These are phyloP conservation scores for Coniella lustricola DNA, from an alignment of 2,329 filamentous ascomycete genomes.

Conservation along the genomic window DNA sequence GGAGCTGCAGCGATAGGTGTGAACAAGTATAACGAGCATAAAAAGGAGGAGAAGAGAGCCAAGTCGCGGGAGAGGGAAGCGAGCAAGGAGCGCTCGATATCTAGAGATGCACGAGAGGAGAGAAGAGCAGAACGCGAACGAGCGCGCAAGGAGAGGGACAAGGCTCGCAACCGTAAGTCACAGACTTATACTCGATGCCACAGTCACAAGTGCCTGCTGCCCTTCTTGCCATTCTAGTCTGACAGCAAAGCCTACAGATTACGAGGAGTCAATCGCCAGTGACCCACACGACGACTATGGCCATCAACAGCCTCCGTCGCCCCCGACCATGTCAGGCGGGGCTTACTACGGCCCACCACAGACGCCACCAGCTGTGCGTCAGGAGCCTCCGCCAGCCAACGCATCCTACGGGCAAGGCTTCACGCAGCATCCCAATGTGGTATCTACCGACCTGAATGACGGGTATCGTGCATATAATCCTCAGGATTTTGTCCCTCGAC, in stretches of 20 bases:
- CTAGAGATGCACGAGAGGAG: conserved; percentile 24
- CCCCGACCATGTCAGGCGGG: conserved; percentile 45
- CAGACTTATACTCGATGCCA: background rate
- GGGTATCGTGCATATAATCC: conserved; percentile 34
- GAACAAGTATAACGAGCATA: conserved; percentile 49
- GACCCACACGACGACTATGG: conserved; percentile 31
- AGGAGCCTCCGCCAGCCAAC: conserved; percentile 1
- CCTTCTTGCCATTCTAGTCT: background rate
- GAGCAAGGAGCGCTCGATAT: conserved; percentile 30
- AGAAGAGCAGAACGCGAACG: conserved; percentile 21
- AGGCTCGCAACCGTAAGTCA: conserved; percentile 29
- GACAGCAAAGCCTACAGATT: conserved; percentile 21
- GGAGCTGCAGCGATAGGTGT: conserved; percentile 57
- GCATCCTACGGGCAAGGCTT: conserved; percentile 22
- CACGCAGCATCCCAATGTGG: conserved; percentile 31
- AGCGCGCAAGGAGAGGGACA: conserved; percentile 29
- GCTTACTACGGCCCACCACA: conserved; percentile 36
- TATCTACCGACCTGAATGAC: conserved; percentile 27
- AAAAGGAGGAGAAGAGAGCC: conserved; percentile 33
- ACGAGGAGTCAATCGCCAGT: conserved; percentile 29
- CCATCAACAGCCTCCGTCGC: conserved; percentile 33
- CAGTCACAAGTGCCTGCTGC: background rate
- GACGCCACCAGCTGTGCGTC: conserved; percentile 1
- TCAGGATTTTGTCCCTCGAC: conserved; percentile 34
- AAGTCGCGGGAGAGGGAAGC: conserved; percentile 23